Evolutionary conservation across 1,284 basidiomycete species (phyloP).

Genomic region (Pholiota adiposa): DNA sequence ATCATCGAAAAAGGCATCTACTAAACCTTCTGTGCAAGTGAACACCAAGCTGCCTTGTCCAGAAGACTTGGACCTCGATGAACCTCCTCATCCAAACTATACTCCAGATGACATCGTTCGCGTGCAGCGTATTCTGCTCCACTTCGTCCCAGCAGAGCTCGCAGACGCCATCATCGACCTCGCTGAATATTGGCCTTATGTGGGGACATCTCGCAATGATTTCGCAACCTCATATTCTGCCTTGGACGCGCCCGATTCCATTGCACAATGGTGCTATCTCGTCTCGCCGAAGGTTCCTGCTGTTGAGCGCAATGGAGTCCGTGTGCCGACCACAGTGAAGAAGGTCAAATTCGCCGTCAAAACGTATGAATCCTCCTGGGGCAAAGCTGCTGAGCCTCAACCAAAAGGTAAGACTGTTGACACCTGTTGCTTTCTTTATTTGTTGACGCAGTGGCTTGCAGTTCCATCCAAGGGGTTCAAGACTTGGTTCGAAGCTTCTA

Average conservation of each 20-base stretch:
- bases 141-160: slow-evolving; percentile 30
- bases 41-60: slow-evolving; percentile 23
- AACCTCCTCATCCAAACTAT: slow-evolving; percentile 19
- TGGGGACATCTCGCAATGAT: slow-evolving; percentile 25
- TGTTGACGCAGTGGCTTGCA: background rate
- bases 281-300: slow-evolving; percentile 33
- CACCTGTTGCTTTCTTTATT: background rate
- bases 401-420: background rate
- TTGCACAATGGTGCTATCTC: slow-evolving; percentile 37
- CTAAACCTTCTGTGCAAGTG: slow-evolving; percentile 8
- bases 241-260: slow-evolving; percentile 17
- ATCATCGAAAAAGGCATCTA: background rate
- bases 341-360: slow-evolving; percentile 27
- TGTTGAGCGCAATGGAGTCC: slow-evolving; percentile 13
- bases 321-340: slow-evolving; percentile 23
- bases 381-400: slow-evolving; percentile 1
- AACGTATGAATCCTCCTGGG: slow-evolving; percentile 25
- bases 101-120: slow-evolving; percentile 24
- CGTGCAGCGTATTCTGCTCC: slow-evolving; percentile 23
- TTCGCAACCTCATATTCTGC: slow-evolving; percentile 23
- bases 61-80: slow-evolving; percentile 19
- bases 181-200: slow-evolving; percentile 31
- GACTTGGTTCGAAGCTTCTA: slow-evolving; percentile 28
- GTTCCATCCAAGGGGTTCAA: slow-evolving; percentile 9
- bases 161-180: slow-evolving; percentile 31